These are phyloP conservation scores for Catenaria anguillulae DNA, from an alignment of 371 early-diverging fungal species.

Conservation along the genomic window DNA sequence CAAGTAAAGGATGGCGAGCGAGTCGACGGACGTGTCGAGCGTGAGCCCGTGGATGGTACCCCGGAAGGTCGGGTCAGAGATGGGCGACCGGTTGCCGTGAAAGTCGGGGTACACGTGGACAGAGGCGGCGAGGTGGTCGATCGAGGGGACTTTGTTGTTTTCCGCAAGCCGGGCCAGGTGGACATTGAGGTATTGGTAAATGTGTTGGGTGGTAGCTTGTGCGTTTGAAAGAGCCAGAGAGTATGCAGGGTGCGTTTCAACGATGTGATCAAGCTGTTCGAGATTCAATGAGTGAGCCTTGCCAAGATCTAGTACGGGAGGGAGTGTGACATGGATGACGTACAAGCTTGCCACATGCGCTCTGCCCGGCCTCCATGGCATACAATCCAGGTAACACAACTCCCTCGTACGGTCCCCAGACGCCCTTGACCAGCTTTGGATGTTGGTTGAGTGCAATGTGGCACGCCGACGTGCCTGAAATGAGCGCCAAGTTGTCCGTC, in stretches of 20 bases:
- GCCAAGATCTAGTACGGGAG: not conserved
- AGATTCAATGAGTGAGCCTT: too few species aligned
- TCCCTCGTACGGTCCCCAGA: constrained; percentile 48
- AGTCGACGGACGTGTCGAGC: constrained; percentile 35
- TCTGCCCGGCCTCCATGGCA: constrained; percentile 58
- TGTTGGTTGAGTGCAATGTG: constrained; percentile 43
- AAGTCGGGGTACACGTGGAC: constrained; percentile 57
- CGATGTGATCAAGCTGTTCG: constrained; percentile 33
- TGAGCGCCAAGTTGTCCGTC: constrained; percentile 43
- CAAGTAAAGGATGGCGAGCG: constrained; percentile 41
- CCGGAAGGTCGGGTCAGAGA: constrained; percentile 47
- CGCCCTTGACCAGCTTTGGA: constrained; percentile 42
- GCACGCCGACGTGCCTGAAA: constrained; percentile 56
- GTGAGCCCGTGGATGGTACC: constrained; percentile 46
- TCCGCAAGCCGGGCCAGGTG: too few species aligned
- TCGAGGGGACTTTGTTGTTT: too few species aligned
- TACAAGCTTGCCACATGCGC: constrained; percentile 44
- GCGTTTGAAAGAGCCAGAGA: too few species aligned
- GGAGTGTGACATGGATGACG: not conserved
- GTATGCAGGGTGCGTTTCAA: constrained; percentile 45
- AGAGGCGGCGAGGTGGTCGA: constrained; percentile 27
- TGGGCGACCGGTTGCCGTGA: constrained; percentile 61
- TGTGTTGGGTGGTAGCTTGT: not conserved
- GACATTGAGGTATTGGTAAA: constrained; percentile 9
- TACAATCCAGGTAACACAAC: constrained; percentile 44